Evolutionary conservation across 2,329 filamentous ascomycete genomes (phyloP), one percentile per base, ranked within the genome.

Genomic region (Scedosporium aurantiacum): DNA sequence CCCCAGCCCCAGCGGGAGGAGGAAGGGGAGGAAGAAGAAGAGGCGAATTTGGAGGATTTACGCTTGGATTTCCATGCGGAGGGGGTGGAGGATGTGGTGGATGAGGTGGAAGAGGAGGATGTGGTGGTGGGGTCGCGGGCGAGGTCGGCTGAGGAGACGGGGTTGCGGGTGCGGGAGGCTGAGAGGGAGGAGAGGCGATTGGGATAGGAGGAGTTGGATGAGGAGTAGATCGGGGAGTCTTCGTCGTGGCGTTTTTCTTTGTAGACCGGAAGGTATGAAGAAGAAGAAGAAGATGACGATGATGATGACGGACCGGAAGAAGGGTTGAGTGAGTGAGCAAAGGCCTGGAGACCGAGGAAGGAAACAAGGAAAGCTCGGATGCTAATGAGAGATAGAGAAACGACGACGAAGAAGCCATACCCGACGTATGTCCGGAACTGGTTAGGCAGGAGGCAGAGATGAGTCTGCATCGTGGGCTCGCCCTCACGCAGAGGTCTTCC

Each of bases 371-470:
- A 73, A 4, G 84, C 82, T 18, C 84, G 77, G 6, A 80, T 71
- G 54, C 76, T 71, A 5, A 87, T 76, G 4, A 81, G 63, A 14
- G 80, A 68, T 12, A 85, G 54, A 23, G 76, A 79, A 4, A 84
- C 66, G 21, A 79, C 78, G 1, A 87, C 76, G 16, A 94, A 78
- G 28, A 81, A 76, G 40, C 79, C 83, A 70, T 99, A 99, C 62
- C 83, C 82, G 64, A 94, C 84, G 73, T 93, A 96, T 5, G 91
- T 92, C 58, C 82, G 82, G 10, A 97, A 78, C 72, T 97, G 91
- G 71, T 93, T 91, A 0, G 94, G 94, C 7, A 97, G 79, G 1
- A 99, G 82, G 70, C 94, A 99, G 2, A 97, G 82, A 65, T 95
- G 90, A 0, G 90, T 94, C 74, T 97, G 90, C 3, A 96, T 74